Percentiles rank a stretch among this genome's conserved stretches.
These are phyloP conservation scores for Daedaleopsis sinensis DNA, from an alignment of 768 basidiomycete species.

Conservation along the genomic window DNA sequence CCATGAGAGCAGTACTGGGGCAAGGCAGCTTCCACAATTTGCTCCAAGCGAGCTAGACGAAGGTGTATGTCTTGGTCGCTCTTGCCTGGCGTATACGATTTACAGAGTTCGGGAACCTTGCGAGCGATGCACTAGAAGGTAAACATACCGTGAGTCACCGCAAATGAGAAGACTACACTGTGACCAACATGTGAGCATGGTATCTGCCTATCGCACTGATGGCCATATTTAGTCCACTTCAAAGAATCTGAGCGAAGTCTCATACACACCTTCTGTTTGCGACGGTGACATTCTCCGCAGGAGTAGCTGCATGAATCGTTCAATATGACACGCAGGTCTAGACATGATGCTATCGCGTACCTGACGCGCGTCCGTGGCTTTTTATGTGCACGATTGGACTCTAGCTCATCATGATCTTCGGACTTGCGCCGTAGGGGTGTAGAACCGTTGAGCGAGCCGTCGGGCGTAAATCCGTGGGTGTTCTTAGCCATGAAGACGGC, in stretches of 20 bases:
- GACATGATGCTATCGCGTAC: conserved; percentile 37
- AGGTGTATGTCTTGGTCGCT: conserved; percentile 79
- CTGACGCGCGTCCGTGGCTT: conserved; percentile 77
- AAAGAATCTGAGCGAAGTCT: too few relatives aligned
- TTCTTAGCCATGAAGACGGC: conserved; percentile 20
- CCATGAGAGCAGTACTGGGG: conserved; percentile 68
- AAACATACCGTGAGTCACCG: conserved; percentile 17
- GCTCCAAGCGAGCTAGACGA: conserved; percentile 75
- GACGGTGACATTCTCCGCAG: conserved; percentile 85
- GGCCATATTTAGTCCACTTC: conserved; percentile 16
- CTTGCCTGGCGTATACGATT: conserved; percentile 87
- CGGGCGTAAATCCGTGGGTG: conserved; percentile 16
- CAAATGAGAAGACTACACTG: not conserved
- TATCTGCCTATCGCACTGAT: conserved; percentile 81
- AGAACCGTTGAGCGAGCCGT: conserved; percentile 29
- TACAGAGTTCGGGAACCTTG: conserved; percentile 87
- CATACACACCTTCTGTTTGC: conserved; percentile 76
- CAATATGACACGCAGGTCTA: not conserved
- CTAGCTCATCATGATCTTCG: conserved; percentile 61
- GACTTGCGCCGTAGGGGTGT: conserved; percentile 62
- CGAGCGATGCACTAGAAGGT: conserved; percentile 69
- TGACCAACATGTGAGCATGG: conserved; percentile 78
- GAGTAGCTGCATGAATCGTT: conserved; percentile 57
- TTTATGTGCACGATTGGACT: conserved; percentile 51
- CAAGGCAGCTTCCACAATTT: conserved; percentile 78